Evolutionary conservation across 495 filamentous ascomycete genomes (phyloP), one percentile per base, ranked within the genome.

Genomic region (Xylaria curta): DNA sequence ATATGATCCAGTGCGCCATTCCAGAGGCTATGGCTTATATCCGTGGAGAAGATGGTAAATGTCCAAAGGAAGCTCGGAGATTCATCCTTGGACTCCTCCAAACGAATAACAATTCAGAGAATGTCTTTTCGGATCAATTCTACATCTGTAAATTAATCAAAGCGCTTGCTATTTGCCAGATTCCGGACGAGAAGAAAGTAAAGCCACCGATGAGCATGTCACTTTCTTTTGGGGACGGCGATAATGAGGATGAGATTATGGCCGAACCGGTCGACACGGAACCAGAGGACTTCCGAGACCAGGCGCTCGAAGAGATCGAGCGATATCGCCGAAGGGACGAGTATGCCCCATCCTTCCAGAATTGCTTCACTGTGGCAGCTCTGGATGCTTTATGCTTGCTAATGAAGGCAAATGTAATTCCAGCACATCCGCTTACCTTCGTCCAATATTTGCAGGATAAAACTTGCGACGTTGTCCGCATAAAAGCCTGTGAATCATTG

Each of bases 81-180:
- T 97, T 97, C 79, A 84, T 99, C 26, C 87, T 95, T 49, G 94
- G 97, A 73, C 91, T 94, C 81, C 82, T 99, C 33, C 91, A 91
- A 59, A 94, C 93, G 82, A 99, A 98, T 73, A 94, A 98, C 79
- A 98, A 99, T 77, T 89, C 90, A 0, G 91, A 91, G 70, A 98
- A 98, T 75, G 79, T 90, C 76, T 95, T 87, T 75, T 97, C 94
- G 17, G 97, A 99, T 74, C 89, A 92, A 69, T 91, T 91, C 76
- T 98, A 97, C 74, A 88, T 98, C 69, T 89, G 94, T 5, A 90
- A 84, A 44, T 86, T 99, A 17, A 93, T 98, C 85, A 86, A 84
- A 33, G 91, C 93, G 3, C 82, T 99, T 4, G 90, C 93, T 2
- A 89, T 95, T 58, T 92, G 91, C 17, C 84, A 97, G 69, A 86